These are phyloP conservation scores for Aspergillus haitiensis DNA, from an alignment of 495 filamentous ascomycete genomes.

Conservation along the genomic window DNA sequence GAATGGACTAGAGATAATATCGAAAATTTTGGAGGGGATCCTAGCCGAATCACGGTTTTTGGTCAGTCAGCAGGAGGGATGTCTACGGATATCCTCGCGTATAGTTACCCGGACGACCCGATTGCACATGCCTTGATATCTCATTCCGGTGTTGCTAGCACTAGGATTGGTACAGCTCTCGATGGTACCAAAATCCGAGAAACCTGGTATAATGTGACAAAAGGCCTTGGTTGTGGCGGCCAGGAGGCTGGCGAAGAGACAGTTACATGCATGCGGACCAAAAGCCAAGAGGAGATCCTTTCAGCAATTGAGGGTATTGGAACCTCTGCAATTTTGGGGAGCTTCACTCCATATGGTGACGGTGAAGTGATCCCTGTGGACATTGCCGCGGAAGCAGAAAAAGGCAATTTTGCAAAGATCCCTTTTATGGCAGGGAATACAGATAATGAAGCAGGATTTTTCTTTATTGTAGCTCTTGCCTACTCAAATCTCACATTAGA, in stretches of 20 bases:
- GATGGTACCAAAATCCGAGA: background rate
- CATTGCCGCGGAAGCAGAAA: background rate
- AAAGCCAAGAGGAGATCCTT: constrained; percentile 33
- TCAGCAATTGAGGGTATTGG: constrained; percentile 22
- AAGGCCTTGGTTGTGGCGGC: constrained; percentile 39
- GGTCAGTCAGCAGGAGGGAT: constrained; percentile 33
- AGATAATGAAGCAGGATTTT: constrained; percentile 18
- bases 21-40: constrained; percentile 36
- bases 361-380: constrained; percentile 10
- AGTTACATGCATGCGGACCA: constrained; percentile 46
- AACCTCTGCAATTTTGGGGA: background rate
- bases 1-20: constrained; percentile 38
- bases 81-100: constrained; percentile 28
- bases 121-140: constrained; percentile 30
- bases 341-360: constrained; percentile 17
- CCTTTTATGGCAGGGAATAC: constrained; percentile 19
- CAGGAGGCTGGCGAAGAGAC: constrained; percentile 27
- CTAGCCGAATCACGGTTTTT: constrained; percentile 32
- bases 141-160: constrained; percentile 26
- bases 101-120: constrained; percentile 29
- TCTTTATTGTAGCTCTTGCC: constrained; percentile 11
- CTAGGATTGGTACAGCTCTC: constrained; percentile 4
- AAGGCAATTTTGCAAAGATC: constrained; percentile 14
- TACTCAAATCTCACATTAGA: constrained; percentile 14
- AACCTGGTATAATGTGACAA: constrained; percentile 41